Conservation (phyloP, 352 stramenopile genomes). For the Phytopythium mirpurense region DNA sequence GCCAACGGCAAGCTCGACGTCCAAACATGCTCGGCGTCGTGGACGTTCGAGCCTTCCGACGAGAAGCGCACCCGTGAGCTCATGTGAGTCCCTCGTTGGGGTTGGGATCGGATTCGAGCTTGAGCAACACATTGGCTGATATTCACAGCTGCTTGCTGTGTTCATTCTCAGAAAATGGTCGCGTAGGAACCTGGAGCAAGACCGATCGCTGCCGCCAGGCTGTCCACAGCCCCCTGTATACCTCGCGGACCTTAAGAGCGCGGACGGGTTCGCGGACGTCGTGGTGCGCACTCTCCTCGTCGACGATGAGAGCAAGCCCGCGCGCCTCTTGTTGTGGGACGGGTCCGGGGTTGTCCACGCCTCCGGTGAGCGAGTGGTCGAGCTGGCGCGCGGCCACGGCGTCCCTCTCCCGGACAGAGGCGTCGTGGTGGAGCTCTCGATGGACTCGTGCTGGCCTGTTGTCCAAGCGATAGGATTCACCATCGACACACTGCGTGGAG, state of each 20-base stretch:
- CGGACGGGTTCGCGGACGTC: constrained; percentile 53
- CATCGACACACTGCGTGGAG: constrained; percentile 15
- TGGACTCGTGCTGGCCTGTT: constrained; percentile 64
- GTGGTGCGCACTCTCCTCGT: constrained; percentile 53
- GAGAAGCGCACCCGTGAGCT: constrained; percentile 32
- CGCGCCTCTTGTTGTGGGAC: constrained; percentile 62
- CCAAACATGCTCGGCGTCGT: constrained; percentile 39
- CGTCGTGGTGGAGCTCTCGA: constrained; percentile 52
- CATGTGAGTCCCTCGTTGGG: constrained; percentile 18
- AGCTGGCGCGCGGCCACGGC: constrained; percentile 14
- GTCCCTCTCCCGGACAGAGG: constrained; percentile 25
- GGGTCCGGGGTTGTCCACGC: constrained; percentile 34
- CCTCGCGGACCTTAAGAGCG: constrained; percentile 35
- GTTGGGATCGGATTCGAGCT: no score
- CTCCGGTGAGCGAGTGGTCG: constrained; percentile 10
- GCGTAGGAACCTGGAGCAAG: constrained; percentile 23
- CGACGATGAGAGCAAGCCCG: constrained; percentile 18
- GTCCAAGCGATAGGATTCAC: constrained; percentile 53
- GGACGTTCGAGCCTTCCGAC: constrained; percentile 62
- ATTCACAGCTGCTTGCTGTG: neutral
- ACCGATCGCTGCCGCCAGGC: constrained; percentile 44
- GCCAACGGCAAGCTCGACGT: constrained; percentile 27
- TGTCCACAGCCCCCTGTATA: constrained; percentile 35
- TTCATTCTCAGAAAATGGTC: constrained; percentile 37
- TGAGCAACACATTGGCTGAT: no score